Evolutionary conservation across 345 rosid species (phyloP), one percentile per base, ranked within the genome.

Genomic region (Pugionium dolabratum): DNA sequence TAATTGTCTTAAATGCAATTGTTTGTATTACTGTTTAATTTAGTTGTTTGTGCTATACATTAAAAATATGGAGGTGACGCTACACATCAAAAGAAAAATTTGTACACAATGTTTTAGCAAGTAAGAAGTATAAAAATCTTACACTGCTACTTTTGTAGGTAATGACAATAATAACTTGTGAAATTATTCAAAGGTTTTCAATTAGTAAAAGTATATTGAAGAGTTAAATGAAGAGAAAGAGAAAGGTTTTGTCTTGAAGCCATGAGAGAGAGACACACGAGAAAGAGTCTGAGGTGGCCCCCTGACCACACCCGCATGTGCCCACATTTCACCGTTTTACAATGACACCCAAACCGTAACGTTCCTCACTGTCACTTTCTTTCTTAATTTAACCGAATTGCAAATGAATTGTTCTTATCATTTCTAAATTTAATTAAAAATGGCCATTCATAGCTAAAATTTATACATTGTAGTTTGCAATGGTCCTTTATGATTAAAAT

Each of bases 241-340:
- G 59, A 72, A 42, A 54, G 56, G 44, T 54, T 73, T 73, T 73
- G 77, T 73, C 77, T 5, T 67, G 54, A 73, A 66, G 72, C 72
- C 72, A 73, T 53, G 57, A 59, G 67, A 60, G 26, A 67, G 58
- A 18, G 18, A 18, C 18, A 73, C 71, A 73, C 73, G 77, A 67
- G 73, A 67, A 60, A 73, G 59, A 73, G 40, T 66, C 29, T 66
- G 77, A 61, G 67, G 77, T 73, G 77, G 77, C 77, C 77, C 72
- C 77, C 68, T 66, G 72, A 46, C 73, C 77, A 67, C 58, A 67
- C 59, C 58, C 73, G 68, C 77, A 73, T 73, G 77, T 73, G 67
- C 67, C 55, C 73, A 67, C 68, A 73, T 73, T 73, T 67, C 77
- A 67, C 77, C 68, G 62, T 67, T 67, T 61, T 67, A 73, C 73